phyloP scores from a whole-genome alignment of 2,329 filamentous ascomycete species.

The Colletotrichum eleusines region DNA sequence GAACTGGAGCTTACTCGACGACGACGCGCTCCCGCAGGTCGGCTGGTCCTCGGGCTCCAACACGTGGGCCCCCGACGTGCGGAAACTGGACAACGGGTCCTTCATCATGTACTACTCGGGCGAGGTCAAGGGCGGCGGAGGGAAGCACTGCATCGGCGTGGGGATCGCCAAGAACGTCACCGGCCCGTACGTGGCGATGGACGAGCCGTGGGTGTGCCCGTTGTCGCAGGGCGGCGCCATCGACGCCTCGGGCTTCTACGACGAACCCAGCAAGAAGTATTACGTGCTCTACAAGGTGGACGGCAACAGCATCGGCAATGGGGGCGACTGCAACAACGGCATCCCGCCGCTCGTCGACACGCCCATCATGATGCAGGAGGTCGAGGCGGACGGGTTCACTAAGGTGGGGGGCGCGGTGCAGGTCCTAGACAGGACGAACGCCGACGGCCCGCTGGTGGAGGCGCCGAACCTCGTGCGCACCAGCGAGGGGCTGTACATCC shows the following conservation, averaged over 20 bases:
- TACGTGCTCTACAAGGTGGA: slow-evolving; percentile 77
- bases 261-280: slow-evolving; percentile 61
- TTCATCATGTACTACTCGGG: slow-evolving; percentile 73
- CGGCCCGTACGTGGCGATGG: slow-evolving; percentile 65
- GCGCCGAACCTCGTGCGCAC: slow-evolving; percentile 67
- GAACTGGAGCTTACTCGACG: slow-evolving; percentile 60
- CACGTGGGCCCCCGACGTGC: slow-evolving; percentile 73
- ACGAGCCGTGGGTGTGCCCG: slow-evolving; percentile 65
- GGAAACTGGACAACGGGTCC: slow-evolving; percentile 59
- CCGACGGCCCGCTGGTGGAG: slow-evolving; percentile 69
- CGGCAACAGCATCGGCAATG: slow-evolving; percentile 65
- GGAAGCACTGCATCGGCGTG: slow-evolving; percentile 69
- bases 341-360: slow-evolving; percentile 58
- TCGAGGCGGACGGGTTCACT: slow-evolving; percentile 64
- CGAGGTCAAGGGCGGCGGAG: slow-evolving; percentile 52
- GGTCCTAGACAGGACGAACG: slow-evolving; percentile 58
- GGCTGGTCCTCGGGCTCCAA: slow-evolving; percentile 66
- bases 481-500: slow-evolving; percentile 63
- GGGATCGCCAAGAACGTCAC: slow-evolving; percentile 60
- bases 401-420: slow-evolving; percentile 61
- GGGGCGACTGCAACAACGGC: slow-evolving; percentile 61
- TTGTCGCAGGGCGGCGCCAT: slow-evolving; percentile 69
- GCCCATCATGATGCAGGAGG: slow-evolving; percentile 68
- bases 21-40: slow-evolving; percentile 67
- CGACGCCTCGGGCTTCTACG: slow-evolving; percentile 70